phyloP scores from a whole-genome alignment of 2,329 filamentous ascomycete species.

The Nothopassalora personata region DNA sequence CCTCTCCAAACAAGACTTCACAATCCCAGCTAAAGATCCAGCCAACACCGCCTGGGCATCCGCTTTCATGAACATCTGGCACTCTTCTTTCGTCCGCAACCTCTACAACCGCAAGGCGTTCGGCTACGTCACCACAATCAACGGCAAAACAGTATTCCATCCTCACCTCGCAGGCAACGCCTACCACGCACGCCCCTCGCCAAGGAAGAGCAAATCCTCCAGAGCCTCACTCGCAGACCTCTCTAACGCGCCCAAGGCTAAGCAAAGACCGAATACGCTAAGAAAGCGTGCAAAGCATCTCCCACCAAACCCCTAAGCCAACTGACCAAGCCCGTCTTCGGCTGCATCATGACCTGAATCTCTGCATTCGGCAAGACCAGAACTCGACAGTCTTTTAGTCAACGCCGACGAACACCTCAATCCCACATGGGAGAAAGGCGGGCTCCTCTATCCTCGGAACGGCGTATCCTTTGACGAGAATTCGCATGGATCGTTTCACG shows the following conservation, averaged over 20 bases:
- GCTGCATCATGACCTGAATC: slow-evolving; percentile 31
- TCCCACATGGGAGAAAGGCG: slow-evolving; percentile 34
- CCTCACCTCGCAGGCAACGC: slow-evolving; percentile 2
- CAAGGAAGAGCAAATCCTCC: not conserved
- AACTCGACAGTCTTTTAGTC: slow-evolving; percentile 23
- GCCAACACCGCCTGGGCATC: too few relatives aligned
- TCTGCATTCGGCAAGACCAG: slow-evolving; percentile 31
- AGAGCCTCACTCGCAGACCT: not conserved
- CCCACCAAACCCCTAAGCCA: too few relatives aligned
- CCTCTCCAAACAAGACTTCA: too few relatives aligned
- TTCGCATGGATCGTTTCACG: slow-evolving; percentile 34
- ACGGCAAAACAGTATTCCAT: slow-evolving; percentile 2
- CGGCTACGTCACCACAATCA: slow-evolving; percentile 2
- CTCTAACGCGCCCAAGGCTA: not conserved
- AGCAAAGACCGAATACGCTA: not conserved
- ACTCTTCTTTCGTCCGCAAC: slow-evolving; percentile 27
- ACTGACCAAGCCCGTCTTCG: slow-evolving; percentile 22
- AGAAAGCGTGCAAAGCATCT: too few relatives aligned
- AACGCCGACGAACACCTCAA: slow-evolving; percentile 28
- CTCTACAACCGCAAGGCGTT: slow-evolving; percentile 1
- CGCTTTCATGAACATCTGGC: slow-evolving; percentile 38
- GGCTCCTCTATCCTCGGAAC: slow-evolving; percentile 33
- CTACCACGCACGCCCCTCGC: not conserved
- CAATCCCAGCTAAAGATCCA: too few relatives aligned
- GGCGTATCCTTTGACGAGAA: slow-evolving; percentile 23